Conservation (phyloP, 2,329 filamentous ascomycete species). For the Arthrobotrys pseudoclavata region DNA sequence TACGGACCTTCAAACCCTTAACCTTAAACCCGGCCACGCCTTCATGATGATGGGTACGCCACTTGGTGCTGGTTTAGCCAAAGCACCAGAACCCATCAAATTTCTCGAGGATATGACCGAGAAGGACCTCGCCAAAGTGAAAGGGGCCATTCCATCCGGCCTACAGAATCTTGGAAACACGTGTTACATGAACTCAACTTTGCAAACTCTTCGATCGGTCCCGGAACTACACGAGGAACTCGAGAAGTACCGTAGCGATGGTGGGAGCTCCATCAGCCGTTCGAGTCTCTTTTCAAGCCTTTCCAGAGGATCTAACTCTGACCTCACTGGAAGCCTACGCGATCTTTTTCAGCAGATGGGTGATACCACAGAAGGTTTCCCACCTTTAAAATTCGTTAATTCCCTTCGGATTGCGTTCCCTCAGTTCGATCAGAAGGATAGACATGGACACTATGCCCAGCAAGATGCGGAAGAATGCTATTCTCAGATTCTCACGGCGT, state of each 20-base stretch:
- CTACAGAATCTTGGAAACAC: constrained; percentile 95
- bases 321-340: constrained; percentile 82
- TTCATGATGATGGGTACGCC: constrained; percentile 99
- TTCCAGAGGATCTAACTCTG: constrained; percentile 65
- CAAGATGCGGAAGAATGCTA: constrained; percentile 99
- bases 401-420: constrained; percentile 84
- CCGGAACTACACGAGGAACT: constrained; percentile 90
- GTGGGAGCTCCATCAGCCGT: constrained; percentile 47
- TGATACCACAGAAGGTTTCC: constrained; percentile 87
- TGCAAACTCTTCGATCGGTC: constrained; percentile 90
- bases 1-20: constrained; percentile 83
- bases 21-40: constrained; percentile 84
- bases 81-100: constrained; percentile 81
- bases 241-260: constrained; percentile 71
- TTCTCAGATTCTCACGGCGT: constrained; percentile 90
- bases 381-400: constrained; percentile 84
- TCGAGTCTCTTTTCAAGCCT: constrained; percentile 62
- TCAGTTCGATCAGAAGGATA: constrained; percentile 91
- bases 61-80: constrained; percentile 75
- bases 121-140: constrained; percentile 85
- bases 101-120: constrained; percentile 99
- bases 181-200: constrained; percentile 96
- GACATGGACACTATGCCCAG: constrained; percentile 88
- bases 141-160: constrained; percentile 87
- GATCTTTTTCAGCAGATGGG: constrained; percentile 91